These are phyloP conservation scores for Kwoniella sp. DNA, from an alignment of 768 basidiomycete species.

Conservation along the genomic window DNA sequence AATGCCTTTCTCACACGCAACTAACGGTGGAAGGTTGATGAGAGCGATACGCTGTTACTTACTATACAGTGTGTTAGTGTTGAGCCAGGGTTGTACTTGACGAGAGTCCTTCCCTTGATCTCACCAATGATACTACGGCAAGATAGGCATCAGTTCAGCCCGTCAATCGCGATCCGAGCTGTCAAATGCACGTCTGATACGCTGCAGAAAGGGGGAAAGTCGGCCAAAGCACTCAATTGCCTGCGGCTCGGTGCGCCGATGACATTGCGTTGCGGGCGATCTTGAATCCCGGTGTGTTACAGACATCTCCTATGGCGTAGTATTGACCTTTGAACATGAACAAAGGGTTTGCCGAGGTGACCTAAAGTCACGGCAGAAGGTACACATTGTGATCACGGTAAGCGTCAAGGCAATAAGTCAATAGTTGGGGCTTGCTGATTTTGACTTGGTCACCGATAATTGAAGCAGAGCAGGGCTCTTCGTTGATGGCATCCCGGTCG, in stretches of 20 bases:
- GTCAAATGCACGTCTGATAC: too few species aligned
- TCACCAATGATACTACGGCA: conserved; percentile 43
- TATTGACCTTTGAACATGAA: conserved; percentile 34
- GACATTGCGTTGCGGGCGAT: conserved; percentile 32
- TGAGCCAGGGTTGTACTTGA: conserved; percentile 61
- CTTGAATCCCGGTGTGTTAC: conserved; percentile 46
- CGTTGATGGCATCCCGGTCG: neutral
- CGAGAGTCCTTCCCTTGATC: conserved; percentile 28
- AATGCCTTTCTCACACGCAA: too few species aligned
- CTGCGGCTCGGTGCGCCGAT: conserved; percentile 25
- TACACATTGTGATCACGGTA: too few species aligned
- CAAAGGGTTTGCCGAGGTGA: conserved; percentile 5
- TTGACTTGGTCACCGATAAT: neutral
- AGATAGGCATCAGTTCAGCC: too few species aligned
- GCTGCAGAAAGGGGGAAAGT: too few species aligned
- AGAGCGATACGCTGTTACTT: conserved; percentile 55
- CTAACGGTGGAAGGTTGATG: too few species aligned
- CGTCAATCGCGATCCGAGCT: too few species aligned
- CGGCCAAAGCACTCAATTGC: conserved; percentile 32
- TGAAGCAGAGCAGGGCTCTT: neutral
- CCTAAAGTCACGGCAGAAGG: too few species aligned
- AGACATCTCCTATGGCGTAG: conserved; percentile 51
- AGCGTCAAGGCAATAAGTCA: too few species aligned
- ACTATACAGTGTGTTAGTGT: conserved; percentile 78
- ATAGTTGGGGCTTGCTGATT: too few species aligned